Evolutionary conservation across 495 filamentous ascomycete genomes (phyloP).

Genomic region (Aspergillus cavernicola): DNA sequence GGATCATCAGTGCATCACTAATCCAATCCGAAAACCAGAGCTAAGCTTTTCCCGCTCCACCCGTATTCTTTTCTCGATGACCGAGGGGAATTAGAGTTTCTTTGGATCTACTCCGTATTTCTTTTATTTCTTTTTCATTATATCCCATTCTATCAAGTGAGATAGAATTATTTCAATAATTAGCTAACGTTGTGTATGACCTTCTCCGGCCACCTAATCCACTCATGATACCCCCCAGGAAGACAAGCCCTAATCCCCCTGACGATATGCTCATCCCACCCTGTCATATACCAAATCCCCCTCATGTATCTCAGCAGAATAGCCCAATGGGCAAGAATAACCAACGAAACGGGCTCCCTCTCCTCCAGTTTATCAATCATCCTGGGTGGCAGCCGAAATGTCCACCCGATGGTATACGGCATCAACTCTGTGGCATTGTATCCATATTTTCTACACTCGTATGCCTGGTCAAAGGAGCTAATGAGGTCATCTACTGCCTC

Average conservation of each 20-base stretch:
- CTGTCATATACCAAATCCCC: conserved; percentile 34
- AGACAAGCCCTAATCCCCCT: conserved; percentile 25
- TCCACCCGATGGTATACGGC: conserved; percentile 32
- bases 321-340: conserved; percentile 40
- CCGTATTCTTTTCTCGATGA: too few relatives aligned
- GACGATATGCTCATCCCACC: conserved; percentile 39
- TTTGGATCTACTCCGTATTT: too few relatives aligned
- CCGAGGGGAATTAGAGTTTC: too few relatives aligned
- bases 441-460: conserved; percentile 15
- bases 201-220: conserved; percentile 31
- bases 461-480: conserved; percentile 19
- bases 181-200: neutral
- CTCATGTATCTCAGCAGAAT: conserved; percentile 36
- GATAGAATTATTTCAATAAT: neutral
- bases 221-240: conserved; percentile 17
- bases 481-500: conserved; percentile 16
- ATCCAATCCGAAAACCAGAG: too few relatives aligned
- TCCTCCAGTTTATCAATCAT: conserved; percentile 31
- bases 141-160: too few relatives aligned
- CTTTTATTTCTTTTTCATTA: too few relatives aligned
- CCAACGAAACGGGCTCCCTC: conserved; percentile 33
- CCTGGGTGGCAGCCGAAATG: conserved; percentile 30
- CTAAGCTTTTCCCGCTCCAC: too few relatives aligned
- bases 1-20: too few relatives aligned
- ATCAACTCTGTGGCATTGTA: conserved; percentile 18